These are phyloP conservation scores for Salmacisia buchloeana DNA, from an alignment of 1,284 basidiomycete genomes.

Conservation along the genomic window DNA sequence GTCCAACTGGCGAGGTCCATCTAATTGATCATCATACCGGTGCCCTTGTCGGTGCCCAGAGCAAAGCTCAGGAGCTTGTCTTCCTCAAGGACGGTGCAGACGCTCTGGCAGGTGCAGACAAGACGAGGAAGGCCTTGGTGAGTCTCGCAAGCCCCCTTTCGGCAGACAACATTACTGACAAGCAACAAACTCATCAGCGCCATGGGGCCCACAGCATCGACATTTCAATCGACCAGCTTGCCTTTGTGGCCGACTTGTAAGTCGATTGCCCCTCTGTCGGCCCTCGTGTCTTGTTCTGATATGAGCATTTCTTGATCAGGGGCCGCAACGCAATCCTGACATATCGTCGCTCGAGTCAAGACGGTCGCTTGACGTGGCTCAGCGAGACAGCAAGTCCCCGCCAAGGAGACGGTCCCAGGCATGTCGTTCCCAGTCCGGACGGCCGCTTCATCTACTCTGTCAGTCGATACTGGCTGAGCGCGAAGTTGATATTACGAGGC, in stretches of 20 bases:
- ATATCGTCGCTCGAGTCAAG: conserved; percentile 15
- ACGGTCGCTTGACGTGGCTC: conserved; percentile 19
- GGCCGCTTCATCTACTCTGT: conserved; percentile 25
- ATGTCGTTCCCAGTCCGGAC: conserved; percentile 32
- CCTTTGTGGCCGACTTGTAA: conserved; percentile 36
- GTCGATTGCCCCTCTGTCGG: not conserved
- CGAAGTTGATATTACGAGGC: not conserved
- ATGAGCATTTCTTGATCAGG: conserved; percentile 1
- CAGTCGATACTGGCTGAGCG: not conserved
- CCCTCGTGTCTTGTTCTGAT: not conserved
- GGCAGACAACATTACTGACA: no score
- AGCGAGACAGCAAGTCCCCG: conserved; percentile 16
- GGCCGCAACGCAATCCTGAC: conserved; percentile 38
- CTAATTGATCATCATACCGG: conserved; percentile 21
- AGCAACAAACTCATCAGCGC: no score
- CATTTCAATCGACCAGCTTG: conserved; percentile 14
- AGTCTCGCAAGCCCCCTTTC: not conserved
- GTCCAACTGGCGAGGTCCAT: conserved; percentile 43
- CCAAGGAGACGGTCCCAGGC: conserved; percentile 38
- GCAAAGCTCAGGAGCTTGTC: conserved; percentile 25
- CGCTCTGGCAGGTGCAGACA: conserved; percentile 27
- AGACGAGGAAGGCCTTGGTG: conserved; percentile 25
- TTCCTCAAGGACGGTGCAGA: conserved; percentile 24
- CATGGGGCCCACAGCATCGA: conserved; percentile 40
- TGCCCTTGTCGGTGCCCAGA: conserved; percentile 17